Conservation (phyloP, 176 grass and related monocot genomes). For the Musa troglodytarum region DNA sequence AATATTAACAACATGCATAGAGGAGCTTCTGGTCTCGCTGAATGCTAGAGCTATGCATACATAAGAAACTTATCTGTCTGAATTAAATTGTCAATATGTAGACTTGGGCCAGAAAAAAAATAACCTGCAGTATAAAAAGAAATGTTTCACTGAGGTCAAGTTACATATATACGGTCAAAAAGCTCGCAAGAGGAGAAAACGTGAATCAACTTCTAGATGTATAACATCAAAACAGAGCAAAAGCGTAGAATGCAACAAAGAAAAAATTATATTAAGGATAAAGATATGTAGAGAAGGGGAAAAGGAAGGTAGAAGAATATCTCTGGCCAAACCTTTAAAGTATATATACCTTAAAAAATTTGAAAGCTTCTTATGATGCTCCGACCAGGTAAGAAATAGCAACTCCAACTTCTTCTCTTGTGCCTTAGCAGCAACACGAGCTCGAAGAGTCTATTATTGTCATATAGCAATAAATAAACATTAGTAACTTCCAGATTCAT, state of each 20-base stretch:
- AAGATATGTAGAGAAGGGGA: no score
- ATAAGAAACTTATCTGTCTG: conserved; percentile 86
- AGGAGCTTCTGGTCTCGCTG: conserved; percentile 4
- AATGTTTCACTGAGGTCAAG: not conserved
- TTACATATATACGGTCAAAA: not conserved
- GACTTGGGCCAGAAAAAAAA: conserved; percentile 96
- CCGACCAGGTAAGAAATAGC: conserved; percentile 79
- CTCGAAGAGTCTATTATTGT: conserved; percentile 48
- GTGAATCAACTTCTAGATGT: not conserved
- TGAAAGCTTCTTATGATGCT: conserved; percentile 96
- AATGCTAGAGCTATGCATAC: conserved; percentile 53
- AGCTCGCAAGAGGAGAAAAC: not conserved
- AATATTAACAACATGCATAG: conserved; percentile 10
- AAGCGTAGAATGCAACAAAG: not conserved
- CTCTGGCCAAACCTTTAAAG: conserved; percentile 1
- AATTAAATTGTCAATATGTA: conserved; percentile 99
- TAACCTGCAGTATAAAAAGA: conserved; percentile 61
- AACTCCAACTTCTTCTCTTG: conserved; percentile 91
- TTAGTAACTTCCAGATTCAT: not conserved
- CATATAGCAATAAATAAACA: not conserved
- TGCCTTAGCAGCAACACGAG: conserved; percentile 92
- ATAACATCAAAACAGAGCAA: not conserved
- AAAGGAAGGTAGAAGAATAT: conserved; percentile 20
- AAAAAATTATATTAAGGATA: not conserved
- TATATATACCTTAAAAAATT: conserved; percentile 85